Evolutionary conservation across 176 grass and related monocot genomes (phyloP), one percentile per base, ranked within the genome.

Genomic region (Triticum urartu): DNA sequence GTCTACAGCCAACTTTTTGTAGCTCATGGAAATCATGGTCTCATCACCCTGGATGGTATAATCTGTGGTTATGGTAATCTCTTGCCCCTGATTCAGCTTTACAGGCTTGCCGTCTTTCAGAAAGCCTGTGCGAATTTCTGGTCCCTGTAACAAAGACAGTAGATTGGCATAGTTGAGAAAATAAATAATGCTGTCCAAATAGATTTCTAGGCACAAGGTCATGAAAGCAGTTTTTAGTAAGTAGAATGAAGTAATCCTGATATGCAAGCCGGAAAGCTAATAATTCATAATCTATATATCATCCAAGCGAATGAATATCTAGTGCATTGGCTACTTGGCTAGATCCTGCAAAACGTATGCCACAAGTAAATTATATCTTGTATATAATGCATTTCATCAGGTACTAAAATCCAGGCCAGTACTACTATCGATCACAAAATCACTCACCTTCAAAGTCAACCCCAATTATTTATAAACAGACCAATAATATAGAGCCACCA

Each of bases 51-150:
- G 78, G 52, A 92, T 92, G 40, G 68, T 78, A 67, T 92, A 95
- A 75, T 95, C 86, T 14, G 91, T 95, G 35, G 64, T 86, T 78
- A 98, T 95, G 6, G 84, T 93, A 34, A 98, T 95, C 54, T 93
- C 93, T 9, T 95, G 75, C 38, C 83, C 89, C 66, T 87, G 84
- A 50, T 48, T 89, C 62, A 98, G 47, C 67, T 92, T 69, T 79
- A 98, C 64, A 33, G 88, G 87, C 18, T 95, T 93, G 50, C 78
- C 88, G 73, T 93, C 93, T 84, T 90, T 90, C 67, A 95, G 9
- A 88, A 98, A 90, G 5, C 93, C 93, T 4, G 91, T 98, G 24
- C 93, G 89, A 11, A 98, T 98, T 89, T 95, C 95, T 69, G 93
- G 91, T 6, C 95, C 95, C 93, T 98, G 47, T 43, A 86, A 86